phyloP scores from a whole-genome alignment of 768 basidiomycete genomes.

The Mycena albidolilacea region DNA sequence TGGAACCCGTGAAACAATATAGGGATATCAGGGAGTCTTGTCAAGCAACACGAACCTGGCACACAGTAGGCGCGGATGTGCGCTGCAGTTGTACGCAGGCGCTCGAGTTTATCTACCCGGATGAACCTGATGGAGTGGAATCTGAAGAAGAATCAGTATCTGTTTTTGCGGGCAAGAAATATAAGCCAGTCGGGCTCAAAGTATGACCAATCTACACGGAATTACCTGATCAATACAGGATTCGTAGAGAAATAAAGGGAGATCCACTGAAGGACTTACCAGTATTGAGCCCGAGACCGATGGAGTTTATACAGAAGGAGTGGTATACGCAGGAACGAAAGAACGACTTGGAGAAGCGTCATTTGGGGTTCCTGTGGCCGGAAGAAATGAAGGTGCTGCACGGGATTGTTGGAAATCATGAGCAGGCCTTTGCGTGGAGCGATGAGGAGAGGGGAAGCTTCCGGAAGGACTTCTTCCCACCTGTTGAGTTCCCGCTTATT shows the following conservation, averaged over 20 bases:
- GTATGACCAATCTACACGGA: constrained; percentile 44
- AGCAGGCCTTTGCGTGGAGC: constrained; percentile 36
- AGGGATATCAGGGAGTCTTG: not conserved
- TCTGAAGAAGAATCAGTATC: not conserved
- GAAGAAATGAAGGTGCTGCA: constrained; percentile 46
- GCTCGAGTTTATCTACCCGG: not conserved
- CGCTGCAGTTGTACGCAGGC: constrained; percentile 8
- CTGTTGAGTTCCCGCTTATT: constrained; percentile 43
- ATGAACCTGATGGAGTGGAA: not conserved
- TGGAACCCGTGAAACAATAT: not conserved
- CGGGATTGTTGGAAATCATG: constrained; percentile 42
- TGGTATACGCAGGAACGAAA: constrained; percentile 42
- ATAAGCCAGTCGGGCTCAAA: constrained; percentile 41
- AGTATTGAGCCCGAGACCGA: constrained; percentile 35
- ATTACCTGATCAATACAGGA: constrained; percentile 40
- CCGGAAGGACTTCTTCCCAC: constrained; percentile 34
- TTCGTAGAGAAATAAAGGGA: constrained; percentile 40
- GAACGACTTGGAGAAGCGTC: constrained; percentile 37
- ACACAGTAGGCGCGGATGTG: constrained; percentile 2
- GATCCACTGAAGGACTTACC: constrained; percentile 44
- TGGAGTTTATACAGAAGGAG: constrained; percentile 38
- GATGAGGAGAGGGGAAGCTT: constrained; percentile 31
- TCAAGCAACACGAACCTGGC: not conserved
- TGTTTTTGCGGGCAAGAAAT: constrained; percentile 37
- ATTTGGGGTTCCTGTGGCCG: constrained; percentile 42